These are phyloP conservation scores for Aspergillus transmontanensis DNA, from an alignment of 2,329 filamentous ascomycete genomes.

Conservation along the genomic window DNA sequence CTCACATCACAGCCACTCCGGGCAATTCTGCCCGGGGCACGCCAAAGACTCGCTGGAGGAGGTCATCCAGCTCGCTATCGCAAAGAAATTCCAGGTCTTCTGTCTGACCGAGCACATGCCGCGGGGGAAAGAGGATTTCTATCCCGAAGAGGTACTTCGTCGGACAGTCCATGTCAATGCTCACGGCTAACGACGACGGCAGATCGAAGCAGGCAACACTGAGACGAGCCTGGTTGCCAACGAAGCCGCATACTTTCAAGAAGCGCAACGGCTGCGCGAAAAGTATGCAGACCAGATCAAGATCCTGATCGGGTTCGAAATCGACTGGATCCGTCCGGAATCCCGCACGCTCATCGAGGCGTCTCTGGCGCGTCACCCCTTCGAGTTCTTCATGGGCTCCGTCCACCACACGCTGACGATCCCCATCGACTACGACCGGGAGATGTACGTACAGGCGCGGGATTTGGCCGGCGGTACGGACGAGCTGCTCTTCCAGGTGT, in stretches of 20 bases:
- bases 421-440: slow-evolving; percentile 83
- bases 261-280: slow-evolving; percentile 72
- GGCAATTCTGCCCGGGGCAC: slow-evolving; percentile 92
- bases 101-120: slow-evolving; percentile 96
- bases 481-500: slow-evolving; percentile 74
- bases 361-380: slow-evolving; percentile 61
- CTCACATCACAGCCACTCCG: slow-evolving; percentile 97
- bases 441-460: slow-evolving; percentile 67
- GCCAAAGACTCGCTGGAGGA: slow-evolving; percentile 83
- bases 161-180: background rate
- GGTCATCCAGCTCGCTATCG: slow-evolving; percentile 77
- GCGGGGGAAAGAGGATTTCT: slow-evolving; percentile 75
- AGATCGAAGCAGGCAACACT: slow-evolving; percentile 37
- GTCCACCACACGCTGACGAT: slow-evolving; percentile 85
- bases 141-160: slow-evolving; percentile 77
- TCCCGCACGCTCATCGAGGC: slow-evolving; percentile 62
- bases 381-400: slow-evolving; percentile 92
- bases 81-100: slow-evolving; percentile 77
- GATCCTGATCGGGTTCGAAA: slow-evolving; percentile 87
- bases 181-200: background rate
- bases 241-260: slow-evolving; percentile 67
- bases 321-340: slow-evolving; percentile 81
- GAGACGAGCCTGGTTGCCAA: slow-evolving; percentile 48
- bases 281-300: slow-evolving; percentile 72
- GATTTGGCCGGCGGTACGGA: slow-evolving; percentile 63